phyloP scores from a whole-genome alignment of 495 filamentous ascomycete species.

The Xylaria acuta region DNA sequence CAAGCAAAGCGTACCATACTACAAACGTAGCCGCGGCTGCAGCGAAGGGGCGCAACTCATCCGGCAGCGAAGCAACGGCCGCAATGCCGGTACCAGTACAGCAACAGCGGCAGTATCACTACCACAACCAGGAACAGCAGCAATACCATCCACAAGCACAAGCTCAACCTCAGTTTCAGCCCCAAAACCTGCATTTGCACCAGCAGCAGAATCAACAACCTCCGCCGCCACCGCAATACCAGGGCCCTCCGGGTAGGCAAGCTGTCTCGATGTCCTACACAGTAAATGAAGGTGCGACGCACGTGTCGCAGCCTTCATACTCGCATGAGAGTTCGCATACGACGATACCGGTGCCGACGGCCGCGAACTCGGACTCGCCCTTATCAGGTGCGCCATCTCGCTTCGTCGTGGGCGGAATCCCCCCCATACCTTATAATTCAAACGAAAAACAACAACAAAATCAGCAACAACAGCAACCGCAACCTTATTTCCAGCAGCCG shows the following conservation, averaged over 20 bases:
- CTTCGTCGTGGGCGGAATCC: not conserved
- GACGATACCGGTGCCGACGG: not conserved
- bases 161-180: constrained; percentile 4
- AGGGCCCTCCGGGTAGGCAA: not conserved
- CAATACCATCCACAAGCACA: constrained; percentile 6
- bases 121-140: constrained; percentile 8
- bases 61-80: constrained; percentile 12
- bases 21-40: constrained; percentile 9
- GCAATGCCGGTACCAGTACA: not conserved
- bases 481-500: constrained; percentile 3
- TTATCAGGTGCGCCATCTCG: not conserved
- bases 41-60: constrained; percentile 11
- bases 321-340: not conserved
- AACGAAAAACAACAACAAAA: constrained; percentile 13
- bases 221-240: not conserved
- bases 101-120: not conserved
- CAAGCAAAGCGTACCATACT: constrained; percentile 18
- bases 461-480: constrained; percentile 1
- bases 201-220: constrained; percentile 3
- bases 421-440: not conserved
- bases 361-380: not conserved
- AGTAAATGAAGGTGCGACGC: constrained; percentile 3
- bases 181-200: constrained; percentile 1
- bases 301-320: constrained; percentile 3
- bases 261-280: constrained; percentile 17